Conservation (phyloP, 2,329 filamentous ascomycete species). For the Fusarium sp. region DNA sequence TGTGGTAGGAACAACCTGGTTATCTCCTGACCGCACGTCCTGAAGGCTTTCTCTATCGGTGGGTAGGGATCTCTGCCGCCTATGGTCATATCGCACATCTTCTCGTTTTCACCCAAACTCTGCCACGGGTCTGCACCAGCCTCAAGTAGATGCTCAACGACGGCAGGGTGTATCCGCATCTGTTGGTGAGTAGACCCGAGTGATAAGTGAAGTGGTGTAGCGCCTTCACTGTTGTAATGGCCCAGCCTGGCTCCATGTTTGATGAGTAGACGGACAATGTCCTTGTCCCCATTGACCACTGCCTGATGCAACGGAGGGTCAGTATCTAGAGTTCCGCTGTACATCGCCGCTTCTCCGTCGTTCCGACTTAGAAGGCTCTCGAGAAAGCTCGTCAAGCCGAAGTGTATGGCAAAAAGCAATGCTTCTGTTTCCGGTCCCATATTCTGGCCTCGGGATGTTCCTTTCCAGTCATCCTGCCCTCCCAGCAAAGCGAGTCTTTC, state of each 20-base stretch:
- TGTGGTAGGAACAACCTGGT: background rate
- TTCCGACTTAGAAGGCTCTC: background rate
- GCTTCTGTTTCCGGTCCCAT: background rate
- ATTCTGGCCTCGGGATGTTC: background rate
- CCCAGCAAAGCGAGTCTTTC: background rate
- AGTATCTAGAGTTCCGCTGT: background rate
- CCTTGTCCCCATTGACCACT: background rate
- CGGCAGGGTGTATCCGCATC: background rate
- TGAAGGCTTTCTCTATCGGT: background rate
- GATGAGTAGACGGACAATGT: background rate
- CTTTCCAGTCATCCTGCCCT: background rate
- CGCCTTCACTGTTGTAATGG: background rate
- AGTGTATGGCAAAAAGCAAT: background rate
- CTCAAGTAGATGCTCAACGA: background rate
- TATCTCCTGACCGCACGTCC: background rate
- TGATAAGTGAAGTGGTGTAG: background rate
- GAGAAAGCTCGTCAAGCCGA: background rate
- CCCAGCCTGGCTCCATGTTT: background rate
- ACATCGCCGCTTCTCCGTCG: background rate
- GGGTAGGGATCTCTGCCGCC: background rate
- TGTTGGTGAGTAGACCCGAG: background rate
- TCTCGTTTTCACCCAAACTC: background rate
- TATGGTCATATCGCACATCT: background rate
- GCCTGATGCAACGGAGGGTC: background rate
- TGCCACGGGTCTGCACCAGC: background rate